Percentiles rank a stretch among this genome's conserved stretches.
Evolutionary conservation across 116 monocot species (phyloP).

Genomic region (Phalaenopsis hybrid): DNA sequence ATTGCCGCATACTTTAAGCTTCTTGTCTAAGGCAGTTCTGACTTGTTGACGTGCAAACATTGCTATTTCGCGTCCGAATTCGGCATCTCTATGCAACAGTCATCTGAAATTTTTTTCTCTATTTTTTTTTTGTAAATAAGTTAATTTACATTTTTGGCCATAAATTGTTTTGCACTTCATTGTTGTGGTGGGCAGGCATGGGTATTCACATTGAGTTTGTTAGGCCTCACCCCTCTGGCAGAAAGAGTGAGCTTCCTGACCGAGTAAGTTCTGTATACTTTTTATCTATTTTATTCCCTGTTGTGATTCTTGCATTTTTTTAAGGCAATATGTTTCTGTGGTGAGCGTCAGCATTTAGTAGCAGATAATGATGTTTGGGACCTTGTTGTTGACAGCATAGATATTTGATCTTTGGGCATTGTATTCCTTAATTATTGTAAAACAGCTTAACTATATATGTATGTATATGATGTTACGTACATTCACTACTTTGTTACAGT

Average conservation of each 20-base stretch:
- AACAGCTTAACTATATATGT: too few species aligned
- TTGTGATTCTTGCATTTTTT: not conserved
- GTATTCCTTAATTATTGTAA: too few species aligned
- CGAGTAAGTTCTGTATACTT: constrained; percentile 31
- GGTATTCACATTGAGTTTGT: constrained; percentile 51
- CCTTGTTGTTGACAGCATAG: not conserved
- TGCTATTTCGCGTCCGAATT: too few species aligned
- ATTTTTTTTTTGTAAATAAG: not conserved
- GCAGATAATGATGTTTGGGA: not conserved
- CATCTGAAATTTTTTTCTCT: too few species aligned
- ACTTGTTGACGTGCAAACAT: too few species aligned
- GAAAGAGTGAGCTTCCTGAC: constrained; percentile 76
- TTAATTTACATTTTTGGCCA: not conserved
- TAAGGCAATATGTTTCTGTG: not conserved
- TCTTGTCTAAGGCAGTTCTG: too few species aligned
- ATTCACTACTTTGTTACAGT: too few species aligned
- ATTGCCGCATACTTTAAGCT: too few species aligned
- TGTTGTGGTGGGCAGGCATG: constrained; percentile 18
- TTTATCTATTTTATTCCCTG: not conserved
- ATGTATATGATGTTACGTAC: too few species aligned
- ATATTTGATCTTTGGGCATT: too few species aligned
- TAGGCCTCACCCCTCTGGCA: constrained; percentile 59
- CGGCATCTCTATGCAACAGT: too few species aligned
- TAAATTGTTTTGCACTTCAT: not conserved
- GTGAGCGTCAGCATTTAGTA: not conserved